Evolutionary conservation across 768 basidiomycete genomes (phyloP).

Genomic region (Trametes punicea): DNA sequence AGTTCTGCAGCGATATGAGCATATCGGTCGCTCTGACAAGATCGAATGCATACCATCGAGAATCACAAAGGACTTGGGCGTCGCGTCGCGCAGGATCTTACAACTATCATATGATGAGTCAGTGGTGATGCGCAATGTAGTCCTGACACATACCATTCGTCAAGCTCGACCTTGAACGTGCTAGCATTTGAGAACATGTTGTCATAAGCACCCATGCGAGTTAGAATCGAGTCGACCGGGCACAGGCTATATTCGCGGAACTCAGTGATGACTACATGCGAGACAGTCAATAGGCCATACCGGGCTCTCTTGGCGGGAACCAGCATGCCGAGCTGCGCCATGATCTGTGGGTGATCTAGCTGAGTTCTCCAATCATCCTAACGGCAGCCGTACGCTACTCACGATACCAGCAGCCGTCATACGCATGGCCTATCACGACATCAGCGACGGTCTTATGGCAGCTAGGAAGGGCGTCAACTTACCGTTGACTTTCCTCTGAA

Average conservation of each 20-base stretch:
- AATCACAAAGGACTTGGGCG: conserved; percentile 91
- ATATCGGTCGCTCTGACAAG: not conserved
- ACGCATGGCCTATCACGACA: conserved; percentile 62
- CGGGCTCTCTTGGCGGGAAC: conserved; percentile 83
- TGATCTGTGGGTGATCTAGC: conserved; percentile 45
- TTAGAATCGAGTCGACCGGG: conserved; percentile 89
- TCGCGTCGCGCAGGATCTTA: conserved; percentile 91
- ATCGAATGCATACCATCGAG: conserved; percentile 67
- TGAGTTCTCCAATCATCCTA: not conserved
- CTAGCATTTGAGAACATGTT: conserved; percentile 94
- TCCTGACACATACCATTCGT: conserved; percentile 72
- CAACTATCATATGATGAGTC: conserved; percentile 48
- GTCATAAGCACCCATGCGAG: conserved; percentile 98
- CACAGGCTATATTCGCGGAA: conserved; percentile 51
- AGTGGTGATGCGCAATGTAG: too few species aligned
- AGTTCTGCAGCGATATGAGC: conserved; percentile 53
- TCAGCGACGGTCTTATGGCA: not conserved
- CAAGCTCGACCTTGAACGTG: conserved; percentile 98
- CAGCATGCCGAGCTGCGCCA: conserved; percentile 95
- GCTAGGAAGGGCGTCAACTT: conserved; percentile 11
- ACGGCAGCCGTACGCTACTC: too few species aligned
- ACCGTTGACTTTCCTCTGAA: conserved; percentile 75
- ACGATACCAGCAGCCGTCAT: conserved; percentile 95
- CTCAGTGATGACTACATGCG: conserved; percentile 1
- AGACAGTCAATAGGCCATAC: conserved; percentile 38